A percentile compares a stretch with the other conserved stretches of the same genome.
Conservation (phyloP, 768 basidiomycete species). For the Lentinula detonsa region DNA sequence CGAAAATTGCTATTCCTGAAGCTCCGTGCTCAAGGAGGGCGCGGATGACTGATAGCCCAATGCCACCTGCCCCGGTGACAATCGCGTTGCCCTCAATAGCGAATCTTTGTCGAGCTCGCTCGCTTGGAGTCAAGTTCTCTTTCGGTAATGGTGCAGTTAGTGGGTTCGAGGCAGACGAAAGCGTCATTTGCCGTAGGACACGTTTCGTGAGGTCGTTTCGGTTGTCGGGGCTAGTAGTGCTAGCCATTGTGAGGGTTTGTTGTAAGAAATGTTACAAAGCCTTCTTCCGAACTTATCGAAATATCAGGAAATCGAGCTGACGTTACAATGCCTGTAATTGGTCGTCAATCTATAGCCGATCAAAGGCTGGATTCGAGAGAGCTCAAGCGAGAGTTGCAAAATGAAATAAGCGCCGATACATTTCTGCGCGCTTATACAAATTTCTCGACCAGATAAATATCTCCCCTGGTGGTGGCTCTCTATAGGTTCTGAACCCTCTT, state of each 20-base stretch:
- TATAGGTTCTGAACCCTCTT: no score
- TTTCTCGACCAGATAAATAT: neutral
- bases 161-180: slow-evolving; percentile 22
- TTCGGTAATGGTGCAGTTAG: slow-evolving; percentile 20
- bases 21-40: slow-evolving; percentile 39
- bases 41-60: slow-evolving; percentile 30
- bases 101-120: slow-evolving; percentile 28
- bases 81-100: slow-evolving; percentile 33
- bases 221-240: neutral
- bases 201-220: slow-evolving; percentile 21
- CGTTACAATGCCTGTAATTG: neutral
- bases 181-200: slow-evolving; percentile 22
- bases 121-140: slow-evolving; percentile 9
- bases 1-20: slow-evolving; percentile 26
- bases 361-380: neutral
- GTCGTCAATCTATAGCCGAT: neutral
- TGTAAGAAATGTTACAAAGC: neutral
- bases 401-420: neutral
- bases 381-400: no score
- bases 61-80: slow-evolving; percentile 36
- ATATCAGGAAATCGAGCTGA: neutral
- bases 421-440: neutral
- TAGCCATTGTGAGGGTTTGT: neutral
- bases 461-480: no score
- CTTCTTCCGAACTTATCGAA: neutral